Base-by-base conservation (phyloP, 306 rosid species). In the Quercus wislizeni region DNA sequence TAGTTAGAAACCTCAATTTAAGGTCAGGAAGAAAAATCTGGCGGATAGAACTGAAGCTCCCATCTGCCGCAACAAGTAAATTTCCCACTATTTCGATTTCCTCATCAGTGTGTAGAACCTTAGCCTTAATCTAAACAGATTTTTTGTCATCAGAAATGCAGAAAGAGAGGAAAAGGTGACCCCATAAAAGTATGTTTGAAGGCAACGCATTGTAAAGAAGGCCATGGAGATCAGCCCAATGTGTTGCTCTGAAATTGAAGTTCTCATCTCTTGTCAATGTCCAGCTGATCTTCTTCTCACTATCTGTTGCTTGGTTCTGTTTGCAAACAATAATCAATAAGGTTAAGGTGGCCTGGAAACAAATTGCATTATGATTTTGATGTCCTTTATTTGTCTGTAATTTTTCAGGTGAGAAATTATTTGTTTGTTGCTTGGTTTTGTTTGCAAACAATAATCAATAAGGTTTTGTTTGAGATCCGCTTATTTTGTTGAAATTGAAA, bases 31-130 rank as follows among this genome's bases (percentile, higher is more conserved):
- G 83, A 80, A 89, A 88, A 68, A 55, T 85, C 52, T 74, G 85
- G 69, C 91, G 97, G 23, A 91, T 80, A 8, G 89, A 85, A 74
- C 94, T 88, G 79, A 94, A 91, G 67, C 91, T 88, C 6, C 98
- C 97, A 85, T 92, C 98, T 0, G 97, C 97, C 1, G 93, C 98
- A 85, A 94, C 90, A 69, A 92, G 94, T 85, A 92, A 86, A 89
- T 94, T 84, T n/a, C 87, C 91, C 1, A 30, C 74, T n/a, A 94
- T 81, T 72, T 91, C 92, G 17, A 89, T 13, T 70, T 77, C 68
- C 75, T 89, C 83, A 17, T 90, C 91, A 14, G 90, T 88, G 61
- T 85, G 82, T 5, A 86, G 68, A 73, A 81, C 82, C 75, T 80
- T 74, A 49, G 89, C 93, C 80, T 83, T 89, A 20, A 86, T 78